Percentiles rank a stretch among this genome's conserved stretches.
Evolutionary conservation across 768 basidiomycete genomes (phyloP).

Genomic region (Pisolithus albus): DNA sequence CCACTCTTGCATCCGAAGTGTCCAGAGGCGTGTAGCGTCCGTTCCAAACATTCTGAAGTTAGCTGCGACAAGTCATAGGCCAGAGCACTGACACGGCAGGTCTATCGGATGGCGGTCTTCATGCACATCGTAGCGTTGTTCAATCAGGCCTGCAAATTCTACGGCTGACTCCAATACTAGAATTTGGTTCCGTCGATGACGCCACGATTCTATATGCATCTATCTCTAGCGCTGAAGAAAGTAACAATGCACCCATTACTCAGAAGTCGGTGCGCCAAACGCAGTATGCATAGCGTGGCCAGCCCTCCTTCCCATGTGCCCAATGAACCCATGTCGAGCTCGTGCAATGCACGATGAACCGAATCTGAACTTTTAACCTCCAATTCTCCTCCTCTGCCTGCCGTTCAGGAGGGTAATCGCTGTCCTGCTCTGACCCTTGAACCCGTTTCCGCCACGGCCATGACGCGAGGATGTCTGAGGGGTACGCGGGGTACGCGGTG

Average conservation of each 20-base stretch:
- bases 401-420: slow-evolving; percentile 10
- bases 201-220: no score
- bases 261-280: slow-evolving; percentile 38
- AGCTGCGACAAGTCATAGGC: no score
- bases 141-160: no score
- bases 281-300: slow-evolving; percentile 69
- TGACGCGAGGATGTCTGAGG: neutral
- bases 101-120: no score
- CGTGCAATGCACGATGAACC: slow-evolving; percentile 79
- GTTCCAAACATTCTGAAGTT: no score
- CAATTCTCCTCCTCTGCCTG: slow-evolving; percentile 35
- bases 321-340: slow-evolving; percentile 76
- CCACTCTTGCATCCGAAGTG: no score
- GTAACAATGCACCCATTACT: slow-evolving; percentile 10
- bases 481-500: neutral
- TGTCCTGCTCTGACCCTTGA: neutral
- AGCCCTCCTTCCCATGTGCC: slow-evolving; percentile 69
- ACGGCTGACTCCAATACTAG: no score
- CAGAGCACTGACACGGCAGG: no score
- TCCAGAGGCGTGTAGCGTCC: no score
- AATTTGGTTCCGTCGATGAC: no score
- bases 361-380: slow-evolving; percentile 62
- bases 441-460: neutral
- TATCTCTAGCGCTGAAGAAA: no score
- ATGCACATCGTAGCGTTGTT: no score